phyloP scores from a whole-genome alignment of 2,329 filamentous ascomycete species.

The Epichloe festucae region DNA sequence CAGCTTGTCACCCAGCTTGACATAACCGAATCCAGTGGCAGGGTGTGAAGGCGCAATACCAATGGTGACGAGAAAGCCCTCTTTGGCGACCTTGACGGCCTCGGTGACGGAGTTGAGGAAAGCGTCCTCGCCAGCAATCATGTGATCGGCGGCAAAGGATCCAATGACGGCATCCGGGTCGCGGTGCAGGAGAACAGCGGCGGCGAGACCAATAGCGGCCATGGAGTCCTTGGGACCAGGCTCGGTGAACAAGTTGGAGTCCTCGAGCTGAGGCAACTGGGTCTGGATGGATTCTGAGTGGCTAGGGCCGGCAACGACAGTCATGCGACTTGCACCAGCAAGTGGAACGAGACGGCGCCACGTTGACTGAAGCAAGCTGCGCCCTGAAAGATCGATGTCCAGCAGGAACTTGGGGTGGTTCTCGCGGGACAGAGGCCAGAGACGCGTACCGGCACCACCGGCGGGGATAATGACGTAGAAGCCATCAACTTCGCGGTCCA shows the following conservation, averaged over 20 bases:
- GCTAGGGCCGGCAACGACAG: constrained; percentile 13
- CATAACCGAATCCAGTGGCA: constrained; percentile 15
- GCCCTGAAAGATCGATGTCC: constrained; percentile 14
- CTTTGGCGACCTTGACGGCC: constrained; percentile 14
- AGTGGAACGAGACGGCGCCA: constrained; percentile 15
- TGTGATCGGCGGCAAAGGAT: constrained; percentile 15
- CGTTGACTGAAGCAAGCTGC: constrained; percentile 15
- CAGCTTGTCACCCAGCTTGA: constrained; percentile 14
- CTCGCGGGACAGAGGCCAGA: constrained; percentile 15
- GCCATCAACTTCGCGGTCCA: constrained; percentile 13
- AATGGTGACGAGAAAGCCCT: constrained; percentile 15
- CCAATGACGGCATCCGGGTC: constrained; percentile 14
- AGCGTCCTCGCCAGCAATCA: constrained; percentile 16
- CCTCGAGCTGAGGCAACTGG: constrained; percentile 13
- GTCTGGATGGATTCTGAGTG: constrained; percentile 13
- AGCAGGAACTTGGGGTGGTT: constrained; percentile 17
- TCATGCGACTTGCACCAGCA: constrained; percentile 13
- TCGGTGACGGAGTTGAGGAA: constrained; percentile 14
- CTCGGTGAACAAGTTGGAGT: constrained; percentile 13
- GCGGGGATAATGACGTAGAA: constrained; percentile 16
- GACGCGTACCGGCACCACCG: constrained; percentile 15
- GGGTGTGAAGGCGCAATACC: constrained; percentile 16
- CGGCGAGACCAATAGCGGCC: constrained; percentile 15
- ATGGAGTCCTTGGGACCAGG: constrained; percentile 16
- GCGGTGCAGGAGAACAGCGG: constrained; percentile 13